phyloP scores from a whole-genome alignment of 352 stramenopile genomes.

The Lagenidium giganteum region DNA sequence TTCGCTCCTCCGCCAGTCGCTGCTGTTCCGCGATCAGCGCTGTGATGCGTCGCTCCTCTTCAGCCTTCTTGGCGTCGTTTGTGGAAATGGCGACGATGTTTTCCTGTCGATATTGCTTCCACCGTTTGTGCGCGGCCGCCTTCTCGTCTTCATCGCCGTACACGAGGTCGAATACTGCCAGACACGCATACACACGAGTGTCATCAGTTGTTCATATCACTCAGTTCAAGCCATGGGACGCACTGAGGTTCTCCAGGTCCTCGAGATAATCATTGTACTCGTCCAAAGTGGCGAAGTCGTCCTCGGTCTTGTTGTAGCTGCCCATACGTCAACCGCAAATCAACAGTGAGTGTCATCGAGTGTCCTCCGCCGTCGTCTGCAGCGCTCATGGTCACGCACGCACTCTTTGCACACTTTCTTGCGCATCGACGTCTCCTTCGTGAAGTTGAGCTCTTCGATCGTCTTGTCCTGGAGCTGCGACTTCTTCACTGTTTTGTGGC shows the following conservation, averaged over 20 bases:
- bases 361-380: background rate
- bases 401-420: conserved; percentile 80
- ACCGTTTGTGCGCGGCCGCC: conserved; percentile 53
- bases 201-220: background rate
- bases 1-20: conserved; percentile 53
- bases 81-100: conserved; percentile 66
- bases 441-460: conserved; percentile 75
- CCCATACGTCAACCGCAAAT: no score
- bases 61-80: conserved; percentile 74
- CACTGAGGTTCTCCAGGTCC: conserved; percentile 69
- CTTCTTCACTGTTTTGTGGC: conserved; percentile 72
- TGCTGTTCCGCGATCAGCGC: conserved; percentile 72
- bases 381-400: no score
- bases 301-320: conserved; percentile 79
- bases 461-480: conserved; percentile 77
- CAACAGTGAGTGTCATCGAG: background rate
- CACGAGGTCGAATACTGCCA: conserved; percentile 66
- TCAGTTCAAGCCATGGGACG: no score
- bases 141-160: conserved; percentile 65
- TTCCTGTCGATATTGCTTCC: conserved; percentile 71
- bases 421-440: conserved; percentile 70
- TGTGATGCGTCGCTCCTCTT: conserved; percentile 67
- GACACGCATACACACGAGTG: conserved; percentile 4
- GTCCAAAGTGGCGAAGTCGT: conserved; percentile 70
- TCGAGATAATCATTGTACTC: conserved; percentile 79